Percentiles rank a stretch among this genome's conserved stretches.
Conservation (phyloP, 305 asterid genomes). For the Fraxinus velutina region DNA sequence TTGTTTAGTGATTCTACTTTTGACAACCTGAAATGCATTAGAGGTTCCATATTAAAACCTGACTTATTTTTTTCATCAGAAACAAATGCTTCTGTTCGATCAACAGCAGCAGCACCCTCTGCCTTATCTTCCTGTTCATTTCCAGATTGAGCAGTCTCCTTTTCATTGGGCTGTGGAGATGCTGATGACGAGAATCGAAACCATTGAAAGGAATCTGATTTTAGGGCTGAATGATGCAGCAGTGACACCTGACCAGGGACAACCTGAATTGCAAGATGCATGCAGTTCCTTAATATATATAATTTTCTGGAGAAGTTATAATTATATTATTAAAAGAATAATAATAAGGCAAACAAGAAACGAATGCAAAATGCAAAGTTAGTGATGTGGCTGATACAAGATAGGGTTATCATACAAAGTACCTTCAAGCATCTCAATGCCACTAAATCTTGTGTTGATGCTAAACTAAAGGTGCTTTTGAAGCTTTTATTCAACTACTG, state of each 20-base stretch:
- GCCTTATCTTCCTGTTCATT: slow-evolving; percentile 26
- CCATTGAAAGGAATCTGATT: slow-evolving; percentile 42
- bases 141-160: slow-evolving; percentile 46
- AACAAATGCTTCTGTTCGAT: slow-evolving; percentile 22
- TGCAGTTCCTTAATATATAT: slow-evolving; percentile 6
- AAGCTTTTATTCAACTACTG: not conserved
- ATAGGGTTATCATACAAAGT: not conserved
- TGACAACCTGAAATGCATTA: slow-evolving; percentile 23
- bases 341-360: not conserved
- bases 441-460: not conserved
- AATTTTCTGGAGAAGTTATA: not conserved
- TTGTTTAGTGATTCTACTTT: slow-evolving; percentile 37
- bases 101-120: slow-evolving; percentile 29
- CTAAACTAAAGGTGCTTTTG: not conserved
- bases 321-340: not conserved
- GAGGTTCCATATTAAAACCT: slow-evolving; percentile 41
- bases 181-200: slow-evolving; percentile 66
- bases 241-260: slow-evolving; percentile 42
- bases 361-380: not conserved
- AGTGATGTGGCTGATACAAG: not conserved
- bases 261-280: slow-evolving; percentile 32
- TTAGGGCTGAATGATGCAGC: slow-evolving; percentile 40
- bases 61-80: slow-evolving; percentile 46
- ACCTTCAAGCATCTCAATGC: not conserved
- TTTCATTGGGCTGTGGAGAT: slow-evolving; percentile 47